Percentiles rank a stretch among this genome's conserved stretches.
Conservation (phyloP, 768 basidiomycete genomes). For the Suillus alpinus region DNA sequence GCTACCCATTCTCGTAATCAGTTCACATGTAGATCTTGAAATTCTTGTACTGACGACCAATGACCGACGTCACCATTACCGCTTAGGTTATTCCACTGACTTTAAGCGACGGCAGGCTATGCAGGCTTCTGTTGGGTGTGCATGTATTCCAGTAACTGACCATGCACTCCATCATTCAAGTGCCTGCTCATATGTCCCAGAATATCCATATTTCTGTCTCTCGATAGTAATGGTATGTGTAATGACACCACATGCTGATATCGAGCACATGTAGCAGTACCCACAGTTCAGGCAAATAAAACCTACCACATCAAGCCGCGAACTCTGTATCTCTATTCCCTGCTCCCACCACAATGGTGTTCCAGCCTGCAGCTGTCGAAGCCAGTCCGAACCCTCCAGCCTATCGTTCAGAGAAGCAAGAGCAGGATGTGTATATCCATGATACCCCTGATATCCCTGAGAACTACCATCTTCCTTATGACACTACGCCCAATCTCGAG, state of each 20-base stretch:
- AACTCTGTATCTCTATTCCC: not conserved
- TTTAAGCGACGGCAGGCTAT: not conserved
- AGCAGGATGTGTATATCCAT: not conserved
- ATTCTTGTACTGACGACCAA: not conserved
- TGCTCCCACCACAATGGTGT: constrained; percentile 20
- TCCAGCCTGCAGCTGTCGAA: constrained; percentile 17
- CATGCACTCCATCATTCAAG: not conserved
- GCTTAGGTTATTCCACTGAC: not conserved
- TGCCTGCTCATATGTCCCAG: not conserved
- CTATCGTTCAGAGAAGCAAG: constrained; percentile 6
- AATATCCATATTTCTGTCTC: not conserved
- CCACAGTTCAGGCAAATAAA: not conserved
- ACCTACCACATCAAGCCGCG: not conserved
- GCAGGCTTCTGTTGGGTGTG: not conserved
- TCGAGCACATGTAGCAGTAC: not conserved
- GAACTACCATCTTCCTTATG: constrained; percentile 20
- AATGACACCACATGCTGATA: not conserved
- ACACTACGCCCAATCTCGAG: constrained; percentile 26
- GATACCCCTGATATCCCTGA: no score
- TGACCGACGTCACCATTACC: not conserved
- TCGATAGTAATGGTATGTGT: not conserved
- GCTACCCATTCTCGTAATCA: not conserved
- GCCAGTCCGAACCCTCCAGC: constrained; percentile 15
- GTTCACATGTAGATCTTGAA: not conserved
- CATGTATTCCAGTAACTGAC: not conserved